Conservation (phyloP, 345 rosid genomes). For the Geranium rotundifolium region DNA sequence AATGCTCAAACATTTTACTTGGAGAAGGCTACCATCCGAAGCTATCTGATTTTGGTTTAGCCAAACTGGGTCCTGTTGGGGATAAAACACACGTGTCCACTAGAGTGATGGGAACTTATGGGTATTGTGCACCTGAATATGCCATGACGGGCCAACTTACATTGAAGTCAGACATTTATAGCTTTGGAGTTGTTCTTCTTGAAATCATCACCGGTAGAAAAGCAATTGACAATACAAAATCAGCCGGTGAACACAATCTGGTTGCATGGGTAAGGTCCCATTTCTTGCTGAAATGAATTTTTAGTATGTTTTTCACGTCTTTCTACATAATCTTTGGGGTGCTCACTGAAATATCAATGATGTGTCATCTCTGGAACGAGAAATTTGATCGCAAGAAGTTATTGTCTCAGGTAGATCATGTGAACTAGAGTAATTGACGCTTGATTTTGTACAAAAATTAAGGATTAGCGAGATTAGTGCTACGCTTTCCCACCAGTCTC, state of each 20-base stretch:
- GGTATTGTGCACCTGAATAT: conserved; percentile 73
- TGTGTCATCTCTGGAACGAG: no score
- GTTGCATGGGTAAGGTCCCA: conserved; percentile 57
- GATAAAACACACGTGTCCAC: conserved; percentile 67
- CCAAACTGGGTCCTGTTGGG: conserved; percentile 70
- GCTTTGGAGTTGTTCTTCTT: conserved; percentile 54
- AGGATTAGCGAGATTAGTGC: no score
- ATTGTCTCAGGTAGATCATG: no score
- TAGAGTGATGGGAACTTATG: conserved; percentile 68
- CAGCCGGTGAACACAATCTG: conserved; percentile 50
- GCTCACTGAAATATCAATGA: not conserved
- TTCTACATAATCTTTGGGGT: not conserved
- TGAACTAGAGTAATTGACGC: no score
- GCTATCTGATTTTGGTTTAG: conserved; percentile 69
- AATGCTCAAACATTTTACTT: conserved; percentile 63
- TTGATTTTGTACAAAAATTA: no score
- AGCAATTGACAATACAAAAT: conserved; percentile 47
- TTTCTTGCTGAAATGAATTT: conserved; percentile 1
- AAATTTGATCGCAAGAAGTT: no score
- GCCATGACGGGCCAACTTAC: conserved; percentile 81
- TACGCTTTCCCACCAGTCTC: no score
- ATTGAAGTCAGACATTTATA: conserved; percentile 50
- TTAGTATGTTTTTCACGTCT: no score
- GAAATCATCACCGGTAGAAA: conserved; percentile 65
- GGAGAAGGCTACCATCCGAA: conserved; percentile 51